phyloP scores from a whole-genome alignment of 225 moss, liverwort and hornwort genomes.

The Pseudoscleropodium purum region DNA sequence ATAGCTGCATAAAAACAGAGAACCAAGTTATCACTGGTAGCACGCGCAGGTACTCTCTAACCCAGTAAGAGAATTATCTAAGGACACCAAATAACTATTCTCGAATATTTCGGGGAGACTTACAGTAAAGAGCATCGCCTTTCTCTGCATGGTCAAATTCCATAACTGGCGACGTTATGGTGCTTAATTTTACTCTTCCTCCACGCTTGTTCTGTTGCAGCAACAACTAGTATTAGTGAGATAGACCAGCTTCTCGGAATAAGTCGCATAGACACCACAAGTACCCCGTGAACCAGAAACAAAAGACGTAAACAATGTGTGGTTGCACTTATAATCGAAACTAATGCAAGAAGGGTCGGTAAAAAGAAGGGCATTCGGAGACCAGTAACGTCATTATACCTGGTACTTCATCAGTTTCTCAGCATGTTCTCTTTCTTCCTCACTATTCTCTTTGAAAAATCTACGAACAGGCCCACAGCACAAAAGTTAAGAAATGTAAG shows the following conservation, averaged over 20 bases:
- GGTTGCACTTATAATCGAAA: background rate
- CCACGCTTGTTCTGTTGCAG: constrained; percentile 72
- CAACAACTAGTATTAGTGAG: background rate
- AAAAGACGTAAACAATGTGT: background rate
- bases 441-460: constrained; percentile 71
- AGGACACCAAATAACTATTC: background rate
- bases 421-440: constrained; percentile 80
- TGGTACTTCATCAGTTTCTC: constrained; percentile 89
- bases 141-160: constrained; percentile 80
- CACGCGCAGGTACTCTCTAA: background rate
- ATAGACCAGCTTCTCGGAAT: background rate
- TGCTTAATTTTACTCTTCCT: constrained; percentile 65
- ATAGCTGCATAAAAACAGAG: constrained; percentile 44
- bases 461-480: constrained; percentile 17
- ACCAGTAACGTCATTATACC: constrained; percentile 15
- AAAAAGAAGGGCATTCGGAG: background rate
- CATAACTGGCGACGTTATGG: constrained; percentile 56
- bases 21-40: background rate
- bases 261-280: background rate
- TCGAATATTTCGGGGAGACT: background rate
- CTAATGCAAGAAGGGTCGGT: background rate
- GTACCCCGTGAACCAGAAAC: background rate
- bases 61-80: background rate
- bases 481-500: background rate
- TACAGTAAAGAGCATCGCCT: constrained; percentile 85